phyloP scores from a whole-genome alignment of 2,329 filamentous ascomycete species.

The Claviceps paspali region DNA sequence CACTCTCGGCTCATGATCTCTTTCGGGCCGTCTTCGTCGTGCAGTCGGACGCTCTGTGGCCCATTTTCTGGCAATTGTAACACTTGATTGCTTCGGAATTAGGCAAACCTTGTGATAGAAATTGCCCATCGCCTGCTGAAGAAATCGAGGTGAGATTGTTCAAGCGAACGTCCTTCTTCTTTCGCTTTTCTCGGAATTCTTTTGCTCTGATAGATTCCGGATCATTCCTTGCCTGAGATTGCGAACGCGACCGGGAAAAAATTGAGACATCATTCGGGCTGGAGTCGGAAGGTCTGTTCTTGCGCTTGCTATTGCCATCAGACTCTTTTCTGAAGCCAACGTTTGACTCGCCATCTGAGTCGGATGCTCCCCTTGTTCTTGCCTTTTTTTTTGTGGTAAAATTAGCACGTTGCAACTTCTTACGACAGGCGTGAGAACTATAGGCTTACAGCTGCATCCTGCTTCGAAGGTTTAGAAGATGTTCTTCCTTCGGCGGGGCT shows the following conservation, averaged over 20 bases:
- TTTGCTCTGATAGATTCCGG: slow-evolving; percentile 20
- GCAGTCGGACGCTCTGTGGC: slow-evolving; percentile 45
- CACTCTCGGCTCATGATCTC: neutral
- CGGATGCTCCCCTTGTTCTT: slow-evolving; percentile 8
- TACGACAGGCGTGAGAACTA: neutral
- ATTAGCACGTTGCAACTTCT: neutral
- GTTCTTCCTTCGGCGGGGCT: slow-evolving; percentile 19
- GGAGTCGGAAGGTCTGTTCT: slow-evolving; percentile 13
- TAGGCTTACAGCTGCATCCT: slow-evolving; percentile 12
- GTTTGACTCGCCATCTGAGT: slow-evolving; percentile 13
- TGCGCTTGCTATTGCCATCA: slow-evolving; percentile 12
- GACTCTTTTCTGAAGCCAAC: slow-evolving; percentile 10
- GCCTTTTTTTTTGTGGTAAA: neutral
- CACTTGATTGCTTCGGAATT: slow-evolving; percentile 27
- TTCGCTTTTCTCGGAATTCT: slow-evolving; percentile 41
- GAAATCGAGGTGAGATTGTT: slow-evolving; percentile 50
- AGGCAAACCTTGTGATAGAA: slow-evolving; percentile 7
- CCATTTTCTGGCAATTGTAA: slow-evolving; percentile 44
- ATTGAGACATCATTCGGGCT: slow-evolving; percentile 9
- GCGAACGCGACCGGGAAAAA: slow-evolving; percentile 18
- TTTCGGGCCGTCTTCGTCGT: slow-evolving; percentile 17
- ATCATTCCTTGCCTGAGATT: slow-evolving; percentile 15
- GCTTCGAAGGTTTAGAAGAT: slow-evolving; percentile 18
- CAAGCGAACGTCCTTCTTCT: slow-evolving; percentile 52
- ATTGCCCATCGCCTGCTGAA: slow-evolving; percentile 13